phyloP scores from a whole-genome alignment of 1,284 basidiomycete genomes.

The Trichosporon sp. region DNA sequence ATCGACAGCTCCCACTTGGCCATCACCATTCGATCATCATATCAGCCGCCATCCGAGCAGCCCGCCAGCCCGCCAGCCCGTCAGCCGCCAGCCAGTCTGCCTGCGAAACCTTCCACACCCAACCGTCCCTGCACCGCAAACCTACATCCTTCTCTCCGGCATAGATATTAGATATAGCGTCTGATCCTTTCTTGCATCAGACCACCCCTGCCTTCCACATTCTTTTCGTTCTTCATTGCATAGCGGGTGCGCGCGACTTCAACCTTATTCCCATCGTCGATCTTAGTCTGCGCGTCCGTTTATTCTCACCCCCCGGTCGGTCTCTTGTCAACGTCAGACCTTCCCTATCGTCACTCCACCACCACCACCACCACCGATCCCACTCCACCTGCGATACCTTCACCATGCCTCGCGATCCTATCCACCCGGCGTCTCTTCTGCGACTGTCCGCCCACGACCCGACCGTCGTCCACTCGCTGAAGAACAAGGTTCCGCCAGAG shows the following conservation, averaged over 20 bases:
- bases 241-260: background rate
- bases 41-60: background rate
- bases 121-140: background rate
- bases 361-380: background rate
- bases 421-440: constrained; percentile 61
- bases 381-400: background rate
- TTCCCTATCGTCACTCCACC: background rate
- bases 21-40: constrained; percentile 1
- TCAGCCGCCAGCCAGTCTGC: background rate
- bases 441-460: constrained; percentile 64
- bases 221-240: background rate
- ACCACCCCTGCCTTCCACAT: background rate
- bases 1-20: constrained; percentile 2
- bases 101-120: background rate
- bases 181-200: background rate
- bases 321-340: background rate
- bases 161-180: background rate
- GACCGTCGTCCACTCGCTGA: constrained; percentile 53
- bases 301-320: background rate
- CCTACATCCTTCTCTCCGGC: background rate
- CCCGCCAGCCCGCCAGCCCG: background rate
- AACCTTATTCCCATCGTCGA: background rate
- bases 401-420: constrained; percentile 29
- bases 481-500: constrained; percentile 52
- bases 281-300: background rate